phyloP scores from a whole-genome alignment of 352 stramenopile species.

The Peronosclerospora sorghi region DNA sequence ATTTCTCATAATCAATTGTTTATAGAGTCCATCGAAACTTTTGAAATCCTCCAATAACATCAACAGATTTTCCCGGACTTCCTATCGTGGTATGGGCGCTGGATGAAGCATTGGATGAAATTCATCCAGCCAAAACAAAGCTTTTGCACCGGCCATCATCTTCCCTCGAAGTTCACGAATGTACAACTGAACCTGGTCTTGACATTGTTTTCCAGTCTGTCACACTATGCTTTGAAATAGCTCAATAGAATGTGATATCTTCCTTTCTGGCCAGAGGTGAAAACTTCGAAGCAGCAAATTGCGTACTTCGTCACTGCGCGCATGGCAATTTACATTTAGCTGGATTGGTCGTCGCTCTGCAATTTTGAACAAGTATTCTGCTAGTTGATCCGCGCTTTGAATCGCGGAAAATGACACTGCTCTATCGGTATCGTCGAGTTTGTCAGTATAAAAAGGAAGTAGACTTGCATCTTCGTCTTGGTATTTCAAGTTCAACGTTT shows the following conservation, averaged over 20 bases:
- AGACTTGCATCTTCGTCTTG: background rate
- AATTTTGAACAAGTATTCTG: slow-evolving; percentile 10
- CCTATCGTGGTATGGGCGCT: too few relatives aligned
- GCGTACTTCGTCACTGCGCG: slow-evolving; percentile 11
- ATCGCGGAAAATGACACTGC: background rate
- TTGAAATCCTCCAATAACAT: too few relatives aligned
- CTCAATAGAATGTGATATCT: background rate
- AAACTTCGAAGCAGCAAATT: slow-evolving; percentile 18
- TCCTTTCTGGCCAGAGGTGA: slow-evolving; percentile 17
- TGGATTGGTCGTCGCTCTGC: slow-evolving; percentile 14
- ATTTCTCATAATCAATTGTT: too few relatives aligned
- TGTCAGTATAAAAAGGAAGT: background rate
- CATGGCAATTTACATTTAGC: slow-evolving; percentile 7
- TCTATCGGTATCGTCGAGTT: background rate
- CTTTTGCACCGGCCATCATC: too few relatives aligned
- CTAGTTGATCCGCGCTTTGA: slow-evolving; percentile 4
- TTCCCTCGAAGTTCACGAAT: too few relatives aligned
- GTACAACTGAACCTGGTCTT: too few relatives aligned
- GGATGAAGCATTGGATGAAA: too few relatives aligned
- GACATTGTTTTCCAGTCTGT: too few relatives aligned
- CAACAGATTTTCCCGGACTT: too few relatives aligned
- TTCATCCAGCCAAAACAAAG: too few relatives aligned
- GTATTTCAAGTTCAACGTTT: background rate
- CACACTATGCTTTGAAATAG: too few relatives aligned
- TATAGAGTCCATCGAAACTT: too few relatives aligned